Conservation (phyloP, 2,329 filamentous ascomycete species). For the Aspergillus arachidicola region DNA sequence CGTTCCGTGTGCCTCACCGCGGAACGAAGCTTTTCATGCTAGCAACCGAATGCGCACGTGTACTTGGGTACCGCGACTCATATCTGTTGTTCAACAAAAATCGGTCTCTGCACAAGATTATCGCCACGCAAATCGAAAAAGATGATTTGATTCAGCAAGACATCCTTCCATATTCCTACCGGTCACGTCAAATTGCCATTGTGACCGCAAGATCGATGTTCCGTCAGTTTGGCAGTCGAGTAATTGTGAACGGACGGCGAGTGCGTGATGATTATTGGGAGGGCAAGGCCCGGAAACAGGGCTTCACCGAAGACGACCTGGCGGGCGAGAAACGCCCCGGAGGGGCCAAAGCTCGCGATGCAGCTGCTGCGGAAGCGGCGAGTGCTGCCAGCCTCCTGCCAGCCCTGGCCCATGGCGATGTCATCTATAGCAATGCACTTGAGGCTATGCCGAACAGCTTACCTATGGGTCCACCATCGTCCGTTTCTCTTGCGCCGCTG, state of each 20-base stretch:
- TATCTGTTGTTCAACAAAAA: conserved; percentile 99
- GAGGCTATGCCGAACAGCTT: conserved; percentile 69
- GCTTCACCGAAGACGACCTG: conserved; percentile 94
- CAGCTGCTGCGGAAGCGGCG: conserved; percentile 69
- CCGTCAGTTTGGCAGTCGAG: conserved; percentile 91
- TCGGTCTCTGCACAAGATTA: conserved; percentile 94
- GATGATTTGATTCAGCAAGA: conserved; percentile 94
- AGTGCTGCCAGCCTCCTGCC: conserved; percentile 60
- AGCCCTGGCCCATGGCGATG: conserved; percentile 75
- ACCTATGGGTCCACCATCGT: conserved; percentile 67
- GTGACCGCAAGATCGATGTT: conserved; percentile 99
- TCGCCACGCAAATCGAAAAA: conserved; percentile 92
- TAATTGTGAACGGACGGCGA: conserved; percentile 84
- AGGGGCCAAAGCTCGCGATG: conserved; percentile 83
- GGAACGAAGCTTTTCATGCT: conserved; percentile 98
- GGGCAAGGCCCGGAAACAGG: conserved; percentile 92
- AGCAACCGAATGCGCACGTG: conserved; percentile 92
- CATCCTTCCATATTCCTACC: conserved; percentile 94
- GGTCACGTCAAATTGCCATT: conserved; percentile 97
- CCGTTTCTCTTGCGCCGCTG: conserved; percentile 70
- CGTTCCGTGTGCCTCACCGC: conserved; percentile 87
- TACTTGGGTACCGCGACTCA: conserved; percentile 93
- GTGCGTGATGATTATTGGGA: conserved; percentile 99
- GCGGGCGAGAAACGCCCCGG: conserved; percentile 96
- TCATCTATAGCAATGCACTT: conserved; percentile 82